Base-by-base conservation (phyloP, 1,284 basidiomycete genomes). In the Gomphus bonarii region DNA sequence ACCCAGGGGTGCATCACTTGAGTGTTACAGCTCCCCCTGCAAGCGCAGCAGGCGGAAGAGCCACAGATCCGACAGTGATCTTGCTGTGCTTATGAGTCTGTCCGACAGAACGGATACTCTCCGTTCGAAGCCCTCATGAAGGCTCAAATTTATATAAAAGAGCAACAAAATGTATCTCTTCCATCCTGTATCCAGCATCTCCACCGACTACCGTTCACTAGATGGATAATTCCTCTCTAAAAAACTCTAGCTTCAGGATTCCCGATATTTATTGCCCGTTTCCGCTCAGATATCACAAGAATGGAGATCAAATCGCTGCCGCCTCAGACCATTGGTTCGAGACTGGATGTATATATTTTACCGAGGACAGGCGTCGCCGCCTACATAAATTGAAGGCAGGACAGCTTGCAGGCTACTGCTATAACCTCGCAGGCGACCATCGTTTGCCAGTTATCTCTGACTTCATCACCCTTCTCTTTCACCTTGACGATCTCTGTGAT, bases 221-320 rank as follows among this genome's bases (percentile, higher is more conserved):
- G 25, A 28, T 28, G 8, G 18, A 9, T 22, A 12, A 20, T 3
- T 4, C 20, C 22, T 44, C 43, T 12, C 10, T 20, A 20, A 9
- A 25, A 5, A 18, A 1, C 22, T 8, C 43, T 20, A 44, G 28
- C 36, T 83, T 84, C 68, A 69, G 80, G 58, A 75, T 86, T 56
- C 84, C 84, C 38, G 82, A 86, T 67, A 77, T 86, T 58, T 75
- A 82, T 61, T 86, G 84, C 64, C 71, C 66, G 30, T 86, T 81
- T 66, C 72, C 76, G 11, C 73, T 81, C 9, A 63, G 66, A 8
- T 80, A 79, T 62, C 77, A 83, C 62, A 66, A 70, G n/a, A 60
- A 79, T 51, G 81, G 79, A 35, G 80, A 82, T 65, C 73, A 69
- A 3, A 68, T 82, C 38, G 79, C 80, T 1, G 68, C 72, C 52